Conservation (phyloP, 1,139 yeast species). For the Debaryomyces psychrophilus region DNA sequence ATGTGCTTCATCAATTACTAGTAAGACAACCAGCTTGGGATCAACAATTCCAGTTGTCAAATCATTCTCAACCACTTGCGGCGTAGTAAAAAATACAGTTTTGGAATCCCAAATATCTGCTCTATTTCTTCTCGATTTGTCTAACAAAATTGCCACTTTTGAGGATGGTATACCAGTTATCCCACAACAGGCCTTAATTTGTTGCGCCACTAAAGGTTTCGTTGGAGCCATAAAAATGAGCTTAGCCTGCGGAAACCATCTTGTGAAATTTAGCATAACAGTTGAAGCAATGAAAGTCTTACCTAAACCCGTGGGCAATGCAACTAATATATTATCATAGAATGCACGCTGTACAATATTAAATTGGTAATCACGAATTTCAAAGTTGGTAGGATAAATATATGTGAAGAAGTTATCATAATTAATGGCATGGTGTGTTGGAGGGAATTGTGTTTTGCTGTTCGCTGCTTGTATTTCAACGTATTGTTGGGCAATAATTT, state of each 20-base stretch:
- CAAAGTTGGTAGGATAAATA: constrained; percentile 84
- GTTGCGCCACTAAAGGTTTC: constrained; percentile 95
- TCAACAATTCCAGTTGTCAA: constrained; percentile 71
- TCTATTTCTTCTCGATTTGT: constrained; percentile 66
- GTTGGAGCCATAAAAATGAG: constrained; percentile 97
- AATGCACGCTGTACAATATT: constrained; percentile 76
- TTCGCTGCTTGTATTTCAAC: not conserved
- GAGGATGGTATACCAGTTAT: constrained; percentile 80
- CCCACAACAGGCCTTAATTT: constrained; percentile 88
- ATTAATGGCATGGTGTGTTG: constrained; percentile 58
- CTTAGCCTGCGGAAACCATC: constrained; percentile 82
- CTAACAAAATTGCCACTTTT: constrained; percentile 81
- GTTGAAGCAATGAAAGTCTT: constrained; percentile 96
- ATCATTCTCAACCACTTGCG: constrained; percentile 95
- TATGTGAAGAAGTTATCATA: constrained; percentile 49
- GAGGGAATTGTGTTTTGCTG: constrained; percentile 17
- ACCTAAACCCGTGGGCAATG: constrained; percentile 96
- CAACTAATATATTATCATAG: constrained; percentile 76
- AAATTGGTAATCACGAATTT: constrained; percentile 84
- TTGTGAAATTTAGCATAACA: constrained; percentile 83
- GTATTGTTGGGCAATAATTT: constrained; percentile 3
- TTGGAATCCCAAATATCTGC: constrained; percentile 74
- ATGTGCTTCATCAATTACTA: constrained; percentile 96
- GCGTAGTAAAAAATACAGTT: constrained; percentile 90
- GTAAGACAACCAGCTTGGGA: constrained; percentile 71